Percentiles rank a stretch among this genome's conserved stretches.
phyloP scores from a whole-genome alignment of 1,284 basidiomycete genomes.

The Fomitopsis schrenkii region DNA sequence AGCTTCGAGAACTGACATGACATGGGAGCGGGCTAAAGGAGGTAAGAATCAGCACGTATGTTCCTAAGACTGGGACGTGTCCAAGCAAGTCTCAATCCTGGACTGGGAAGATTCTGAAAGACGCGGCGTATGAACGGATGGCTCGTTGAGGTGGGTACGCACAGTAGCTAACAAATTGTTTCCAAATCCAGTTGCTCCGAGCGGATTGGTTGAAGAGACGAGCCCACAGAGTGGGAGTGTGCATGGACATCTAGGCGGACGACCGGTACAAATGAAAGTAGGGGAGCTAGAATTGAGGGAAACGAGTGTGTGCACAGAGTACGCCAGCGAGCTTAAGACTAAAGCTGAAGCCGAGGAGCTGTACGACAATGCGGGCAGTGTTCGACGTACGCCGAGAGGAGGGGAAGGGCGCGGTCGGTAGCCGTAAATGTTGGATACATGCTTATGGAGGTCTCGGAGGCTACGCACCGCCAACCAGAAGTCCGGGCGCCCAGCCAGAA shows the following conservation, averaged over 20 bases:
- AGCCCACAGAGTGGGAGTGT: neutral
- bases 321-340: neutral
- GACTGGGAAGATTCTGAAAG: too few species aligned
- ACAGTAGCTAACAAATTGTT: neutral
- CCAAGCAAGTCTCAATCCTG: neutral
- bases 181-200: neutral
- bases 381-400: neutral
- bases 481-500: neutral
- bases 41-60: neutral
- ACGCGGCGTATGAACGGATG: too few species aligned
- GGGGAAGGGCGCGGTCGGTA: neutral
- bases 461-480: neutral
- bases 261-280: neutral
- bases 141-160: neutral
- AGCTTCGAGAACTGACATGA: neutral
- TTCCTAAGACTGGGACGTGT: neutral
- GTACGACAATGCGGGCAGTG: neutral
- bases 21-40: neutral
- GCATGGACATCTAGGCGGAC: neutral
- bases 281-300: neutral
- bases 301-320: neutral
- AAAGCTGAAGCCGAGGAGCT: neutral
- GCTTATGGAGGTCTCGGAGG: neutral
- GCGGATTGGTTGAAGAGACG: neutral
- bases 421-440: neutral